phyloP scores from a whole-genome alignment of 257 asterid species.

The Plantago major region DNA sequence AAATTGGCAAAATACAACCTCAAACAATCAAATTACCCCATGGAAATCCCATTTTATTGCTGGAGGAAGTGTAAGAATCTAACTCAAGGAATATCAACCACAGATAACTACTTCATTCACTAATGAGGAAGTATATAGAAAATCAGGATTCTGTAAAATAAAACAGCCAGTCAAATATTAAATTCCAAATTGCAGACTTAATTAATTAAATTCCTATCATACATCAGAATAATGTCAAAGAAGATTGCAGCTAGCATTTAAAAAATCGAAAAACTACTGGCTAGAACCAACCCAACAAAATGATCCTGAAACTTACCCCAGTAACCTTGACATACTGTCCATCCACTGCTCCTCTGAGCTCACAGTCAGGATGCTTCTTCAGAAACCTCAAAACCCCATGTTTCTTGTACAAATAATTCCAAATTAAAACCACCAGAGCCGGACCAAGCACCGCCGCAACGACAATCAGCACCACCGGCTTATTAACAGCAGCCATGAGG shows the following conservation, averaged over 20 bases:
- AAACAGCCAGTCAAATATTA: not conserved
- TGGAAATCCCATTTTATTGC: not conserved
- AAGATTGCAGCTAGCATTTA: not conserved
- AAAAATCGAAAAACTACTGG: not conserved
- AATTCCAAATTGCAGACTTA: constrained; percentile 11
- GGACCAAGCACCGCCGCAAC: constrained; percentile 48
- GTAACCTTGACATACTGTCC: constrained; percentile 97
- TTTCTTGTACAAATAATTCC: constrained; percentile 59
- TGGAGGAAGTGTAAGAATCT: not conserved
- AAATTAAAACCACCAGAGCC: constrained; percentile 32
- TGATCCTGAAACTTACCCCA: constrained; percentile 60
- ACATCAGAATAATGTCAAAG: not conserved
- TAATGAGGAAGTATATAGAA: not conserved
- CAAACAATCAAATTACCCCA: not conserved
- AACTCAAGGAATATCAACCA: not conserved
- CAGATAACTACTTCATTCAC: not conserved
- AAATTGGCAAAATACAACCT: not conserved
- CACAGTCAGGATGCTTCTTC: constrained; percentile 60
- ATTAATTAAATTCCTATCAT: constrained; percentile 3
- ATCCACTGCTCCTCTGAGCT: constrained; percentile 84
- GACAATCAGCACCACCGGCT: constrained; percentile 54
- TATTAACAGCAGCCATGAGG: constrained; percentile 75
- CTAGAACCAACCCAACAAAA: not conserved
- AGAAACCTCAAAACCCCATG: constrained; percentile 54
- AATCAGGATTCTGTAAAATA: not conserved